Conservation (phyloP, 1,284 basidiomycete species). For the Cutaneotrichosporon dermatis region DNA sequence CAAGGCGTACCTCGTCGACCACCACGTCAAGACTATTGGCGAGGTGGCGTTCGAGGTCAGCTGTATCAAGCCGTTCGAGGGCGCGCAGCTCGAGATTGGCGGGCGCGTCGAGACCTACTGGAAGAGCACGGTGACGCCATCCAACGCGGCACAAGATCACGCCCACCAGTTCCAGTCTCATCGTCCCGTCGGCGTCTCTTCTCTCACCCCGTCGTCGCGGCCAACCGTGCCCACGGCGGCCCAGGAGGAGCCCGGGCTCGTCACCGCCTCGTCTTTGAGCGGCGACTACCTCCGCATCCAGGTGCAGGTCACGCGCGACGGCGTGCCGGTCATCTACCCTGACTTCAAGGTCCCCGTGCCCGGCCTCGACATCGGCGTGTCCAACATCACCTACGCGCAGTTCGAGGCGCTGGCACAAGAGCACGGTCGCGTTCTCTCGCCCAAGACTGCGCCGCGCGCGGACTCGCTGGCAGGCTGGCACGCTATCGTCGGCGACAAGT, state of each 20-base stretch:
- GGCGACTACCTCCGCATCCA: constrained; percentile 81
- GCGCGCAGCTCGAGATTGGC: constrained; percentile 91
- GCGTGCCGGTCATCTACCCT: constrained; percentile 76
- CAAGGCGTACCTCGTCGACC: constrained; percentile 82
- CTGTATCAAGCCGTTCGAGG: constrained; percentile 84
- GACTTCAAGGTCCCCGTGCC: constrained; percentile 67
- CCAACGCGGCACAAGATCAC: constrained; percentile 49
- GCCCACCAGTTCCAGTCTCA: constrained; percentile 48
- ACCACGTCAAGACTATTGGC: constrained; percentile 87
- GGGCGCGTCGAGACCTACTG: constrained; percentile 95
- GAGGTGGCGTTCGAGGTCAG: constrained; percentile 89
- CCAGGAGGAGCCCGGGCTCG: constrained; percentile 39
- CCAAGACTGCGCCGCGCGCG: constrained; percentile 8
- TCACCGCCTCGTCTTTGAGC: constrained; percentile 55
- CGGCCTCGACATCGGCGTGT: constrained; percentile 72
- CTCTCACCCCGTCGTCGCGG: constrained; percentile 36
- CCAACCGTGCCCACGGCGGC: constrained; percentile 22
- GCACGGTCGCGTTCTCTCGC: constrained; percentile 52
- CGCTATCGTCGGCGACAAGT: constrained; percentile 54
- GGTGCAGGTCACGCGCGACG: constrained; percentile 88
- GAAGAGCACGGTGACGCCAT: constrained; percentile 75
- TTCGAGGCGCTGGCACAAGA: constrained; percentile 64
- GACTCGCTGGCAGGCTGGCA: constrained; percentile 59
- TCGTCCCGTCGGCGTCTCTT: constrained; percentile 39
- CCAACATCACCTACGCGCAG: constrained; percentile 75